Base-by-base conservation (phyloP, 306 rosid genomes). In the Begonia peltatifolia region DNA sequence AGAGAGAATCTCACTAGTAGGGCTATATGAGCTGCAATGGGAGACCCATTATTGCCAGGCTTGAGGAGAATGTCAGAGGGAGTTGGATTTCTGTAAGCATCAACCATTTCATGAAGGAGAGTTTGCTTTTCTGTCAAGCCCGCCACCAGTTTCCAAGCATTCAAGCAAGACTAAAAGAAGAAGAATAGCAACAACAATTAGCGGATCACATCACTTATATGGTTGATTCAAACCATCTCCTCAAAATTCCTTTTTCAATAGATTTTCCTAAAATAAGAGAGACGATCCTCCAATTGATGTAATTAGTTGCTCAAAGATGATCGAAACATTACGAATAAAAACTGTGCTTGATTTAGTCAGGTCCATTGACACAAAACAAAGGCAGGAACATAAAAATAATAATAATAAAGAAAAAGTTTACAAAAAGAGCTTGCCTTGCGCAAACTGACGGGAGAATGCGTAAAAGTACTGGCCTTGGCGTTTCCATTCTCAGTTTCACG, bases 351-450 rank as follows among this genome's bases (percentile, higher is more conserved):
- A 42, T 16, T 52, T 22, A 53, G 10, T 10, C 13, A 12, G 10
- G 10, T 49, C 18, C 13, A 11, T 16, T 0, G 6, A 11, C 9
- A 57, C 4, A 18, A 60, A 49, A 14, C 14, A 10, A 50, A 35
- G 10, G 5, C 3, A 2, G 49, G 13, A 13, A 12, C 20, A 41
- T 4, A 42, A 8, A 1, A 41, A 43, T 10, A 9, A 17, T 3
- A 9, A 17, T 3, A 16, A 9, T 7, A 8, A 18, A 1, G 9
- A 14, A 46, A 17, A 58, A 2, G 41, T 1, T 53, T 65, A 66
- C 53, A 11, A 14, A 64, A 10, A 69, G 77, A 73, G 79, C 95
- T 82, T 80, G 81, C 96, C 94, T 85, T 89, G 56, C 72, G 68
- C 48, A 76, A 66, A 75, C 65, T 73, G 53, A 68, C 63, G 9